phyloP scores from a whole-genome alignment of 2,329 filamentous ascomycete species.

The Diaporthe helianthi region DNA sequence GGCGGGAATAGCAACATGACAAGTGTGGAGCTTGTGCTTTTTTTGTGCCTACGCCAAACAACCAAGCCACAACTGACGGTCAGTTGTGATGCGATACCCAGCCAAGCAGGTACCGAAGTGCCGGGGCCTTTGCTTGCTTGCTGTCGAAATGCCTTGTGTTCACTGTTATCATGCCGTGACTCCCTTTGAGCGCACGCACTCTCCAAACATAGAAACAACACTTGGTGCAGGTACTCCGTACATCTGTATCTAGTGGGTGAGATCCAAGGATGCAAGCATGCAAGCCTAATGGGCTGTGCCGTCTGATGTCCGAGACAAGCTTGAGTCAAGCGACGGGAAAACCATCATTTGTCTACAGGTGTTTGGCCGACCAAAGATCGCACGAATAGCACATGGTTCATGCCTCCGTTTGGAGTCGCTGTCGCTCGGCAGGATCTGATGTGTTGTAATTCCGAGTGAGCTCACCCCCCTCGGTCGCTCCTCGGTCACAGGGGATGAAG shows the following conservation, averaged over 20 bases:
- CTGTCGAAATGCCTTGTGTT: constrained; percentile 16
- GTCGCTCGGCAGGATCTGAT: constrained; percentile 5
- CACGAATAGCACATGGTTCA: constrained; percentile 5
- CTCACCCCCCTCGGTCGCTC: constrained; percentile 20
- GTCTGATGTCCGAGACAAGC: constrained; percentile 33
- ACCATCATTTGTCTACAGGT: constrained; percentile 23
- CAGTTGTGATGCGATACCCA: constrained; percentile 14
- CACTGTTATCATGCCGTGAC: constrained; percentile 1
- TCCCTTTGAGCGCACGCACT: not conserved
- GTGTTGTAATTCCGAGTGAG: constrained; percentile 21
- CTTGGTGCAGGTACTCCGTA: not conserved
- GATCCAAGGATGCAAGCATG: not conserved
- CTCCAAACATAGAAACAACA: constrained; percentile 30
- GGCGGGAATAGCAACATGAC: constrained; percentile 10
- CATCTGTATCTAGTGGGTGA: not conserved
- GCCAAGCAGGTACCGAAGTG: constrained; percentile 14
- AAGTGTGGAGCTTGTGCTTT: constrained; percentile 23
- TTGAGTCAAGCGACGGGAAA: constrained; percentile 28
- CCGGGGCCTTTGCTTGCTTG: constrained; percentile 21
- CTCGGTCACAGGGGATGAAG: not conserved
- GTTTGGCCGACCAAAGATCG: constrained; percentile 15
- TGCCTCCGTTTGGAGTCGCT: constrained; percentile 3
- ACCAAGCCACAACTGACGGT: constrained; percentile 6
- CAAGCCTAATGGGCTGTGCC: constrained; percentile 23
- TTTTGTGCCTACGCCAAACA: constrained; percentile 20